Percentiles rank a stretch among this genome's conserved stretches.
Evolutionary conservation across 306 rosid genomes (phyloP).

Genomic region (Vigna trinervia): DNA sequence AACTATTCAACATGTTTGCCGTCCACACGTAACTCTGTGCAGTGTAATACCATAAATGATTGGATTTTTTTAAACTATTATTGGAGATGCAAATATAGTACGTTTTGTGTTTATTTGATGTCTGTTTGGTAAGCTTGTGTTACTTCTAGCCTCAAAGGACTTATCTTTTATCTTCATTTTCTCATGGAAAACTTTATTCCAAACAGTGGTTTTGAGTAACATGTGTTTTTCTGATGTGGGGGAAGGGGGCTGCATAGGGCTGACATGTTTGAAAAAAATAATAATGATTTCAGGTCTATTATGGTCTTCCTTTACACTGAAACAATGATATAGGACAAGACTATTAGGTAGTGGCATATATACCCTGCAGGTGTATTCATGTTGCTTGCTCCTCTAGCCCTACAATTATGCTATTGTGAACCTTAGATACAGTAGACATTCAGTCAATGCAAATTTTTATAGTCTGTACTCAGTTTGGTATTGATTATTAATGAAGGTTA

Average conservation of each 20-base stretch:
- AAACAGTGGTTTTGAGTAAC: no score
- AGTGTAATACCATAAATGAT: background rate
- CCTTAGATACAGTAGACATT: background rate
- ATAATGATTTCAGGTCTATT: conserved; percentile 10
- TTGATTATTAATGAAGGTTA: conserved; percentile 5
- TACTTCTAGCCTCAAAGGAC: no score
- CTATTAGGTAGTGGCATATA: conserved; percentile 3
- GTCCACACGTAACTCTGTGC: background rate
- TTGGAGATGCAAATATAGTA: conserved; percentile 19
- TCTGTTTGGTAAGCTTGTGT: no score
- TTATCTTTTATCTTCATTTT: no score
- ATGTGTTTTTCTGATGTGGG: conserved; percentile 6
- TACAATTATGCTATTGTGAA: background rate
- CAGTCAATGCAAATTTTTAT: background rate
- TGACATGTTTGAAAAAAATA: background rate
- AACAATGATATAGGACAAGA: background rate
- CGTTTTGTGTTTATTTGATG: background rate
- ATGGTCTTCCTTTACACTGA: background rate
- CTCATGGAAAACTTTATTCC: no score
- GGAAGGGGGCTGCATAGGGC: background rate
- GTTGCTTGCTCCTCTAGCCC: conserved; percentile 26
- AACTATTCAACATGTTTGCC: conserved; percentile 6
- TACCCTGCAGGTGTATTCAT: conserved; percentile 9
- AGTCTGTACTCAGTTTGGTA: conserved; percentile 6
- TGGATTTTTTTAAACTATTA: background rate